Conservation (phyloP, 2,329 filamentous ascomycete genomes). For the Aspergillus sp. region DNA sequence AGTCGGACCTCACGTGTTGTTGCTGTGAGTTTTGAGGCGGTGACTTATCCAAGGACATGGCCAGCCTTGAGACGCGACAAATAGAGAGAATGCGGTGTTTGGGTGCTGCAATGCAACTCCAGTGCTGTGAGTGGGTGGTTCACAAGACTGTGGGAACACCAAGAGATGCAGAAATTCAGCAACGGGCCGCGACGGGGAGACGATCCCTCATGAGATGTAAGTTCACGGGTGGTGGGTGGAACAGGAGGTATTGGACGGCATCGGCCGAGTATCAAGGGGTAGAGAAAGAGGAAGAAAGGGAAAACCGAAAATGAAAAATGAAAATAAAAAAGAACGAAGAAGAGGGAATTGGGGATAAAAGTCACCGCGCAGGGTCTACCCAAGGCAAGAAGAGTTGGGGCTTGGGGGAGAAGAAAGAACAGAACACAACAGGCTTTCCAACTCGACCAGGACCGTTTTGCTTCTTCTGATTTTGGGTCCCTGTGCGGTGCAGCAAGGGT, state of each 20-base stretch:
- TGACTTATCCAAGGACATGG: conserved; percentile 34
- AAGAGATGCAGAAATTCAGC: conserved; percentile 25
- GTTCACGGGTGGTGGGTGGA: conserved; percentile 17
- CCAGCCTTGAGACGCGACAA: conserved; percentile 25
- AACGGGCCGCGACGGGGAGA: conserved; percentile 27
- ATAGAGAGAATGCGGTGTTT: conserved; percentile 14
- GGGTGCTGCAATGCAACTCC: conserved; percentile 21
- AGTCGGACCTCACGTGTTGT: conserved; percentile 29
- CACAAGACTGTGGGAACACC: conserved; percentile 19
- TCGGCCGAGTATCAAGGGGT: conserved; percentile 20
- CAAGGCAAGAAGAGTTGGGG: not conserved
- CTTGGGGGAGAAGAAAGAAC: not conserved
- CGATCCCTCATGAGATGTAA: conserved; percentile 24
- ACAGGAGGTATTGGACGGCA: conserved; percentile 13
- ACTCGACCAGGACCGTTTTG: not conserved
- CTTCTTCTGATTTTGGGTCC: conserved; percentile 4
- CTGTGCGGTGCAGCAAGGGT: conserved; percentile 19
- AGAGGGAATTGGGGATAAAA: not conserved
- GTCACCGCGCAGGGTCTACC: conserved; percentile 2
- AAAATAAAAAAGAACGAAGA: not conserved
- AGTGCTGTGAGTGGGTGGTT: conserved; percentile 13
- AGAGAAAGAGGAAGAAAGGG: not conserved
- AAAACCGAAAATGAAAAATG: conserved; percentile 16
- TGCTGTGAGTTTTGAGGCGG: conserved; percentile 28
- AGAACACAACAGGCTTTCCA: not conserved